phyloP scores from a whole-genome alignment of 371 early-diverging fungal species.

The Zychaea mexicana region DNA sequence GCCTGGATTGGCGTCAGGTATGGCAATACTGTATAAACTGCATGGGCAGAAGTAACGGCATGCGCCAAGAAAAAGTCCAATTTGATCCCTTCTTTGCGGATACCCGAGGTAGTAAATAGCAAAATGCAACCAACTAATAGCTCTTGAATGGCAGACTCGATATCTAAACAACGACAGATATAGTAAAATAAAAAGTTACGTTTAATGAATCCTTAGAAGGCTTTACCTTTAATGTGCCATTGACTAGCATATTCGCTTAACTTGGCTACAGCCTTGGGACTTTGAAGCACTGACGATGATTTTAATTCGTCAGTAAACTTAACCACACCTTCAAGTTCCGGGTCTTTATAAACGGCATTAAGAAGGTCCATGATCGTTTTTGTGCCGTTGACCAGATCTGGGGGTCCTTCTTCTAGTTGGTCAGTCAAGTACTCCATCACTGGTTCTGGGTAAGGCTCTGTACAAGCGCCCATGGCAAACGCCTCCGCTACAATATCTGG shows the following conservation, averaged over 20 bases:
- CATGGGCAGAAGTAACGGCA: conserved; percentile 49
- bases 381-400: background rate
- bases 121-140: conserved; percentile 23
- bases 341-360: background rate
- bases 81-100: conserved; percentile 27
- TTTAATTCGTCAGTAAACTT: conserved; percentile 10
- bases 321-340: conserved; percentile 5
- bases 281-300: background rate
- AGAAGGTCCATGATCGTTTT: background rate
- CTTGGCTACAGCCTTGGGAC: conserved; percentile 16
- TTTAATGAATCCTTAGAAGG: background rate
- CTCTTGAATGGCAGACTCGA: conserved; percentile 34
- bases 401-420: background rate
- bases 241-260: conserved; percentile 26
- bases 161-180: conserved; percentile 12
- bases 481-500: conserved; percentile 55
- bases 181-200: background rate
- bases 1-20: conserved; percentile 36
- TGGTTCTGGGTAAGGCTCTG: background rate
- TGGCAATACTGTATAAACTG: conserved; percentile 42
- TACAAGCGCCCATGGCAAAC: conserved; percentile 30
- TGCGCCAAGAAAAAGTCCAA: conserved; percentile 56
- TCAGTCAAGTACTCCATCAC: background rate
- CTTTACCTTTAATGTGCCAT: conserved; percentile 33
- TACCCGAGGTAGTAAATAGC: conserved; percentile 27